Conservation (phyloP, 1,284 basidiomycete genomes). For the Hemileia vastatrix region DNA sequence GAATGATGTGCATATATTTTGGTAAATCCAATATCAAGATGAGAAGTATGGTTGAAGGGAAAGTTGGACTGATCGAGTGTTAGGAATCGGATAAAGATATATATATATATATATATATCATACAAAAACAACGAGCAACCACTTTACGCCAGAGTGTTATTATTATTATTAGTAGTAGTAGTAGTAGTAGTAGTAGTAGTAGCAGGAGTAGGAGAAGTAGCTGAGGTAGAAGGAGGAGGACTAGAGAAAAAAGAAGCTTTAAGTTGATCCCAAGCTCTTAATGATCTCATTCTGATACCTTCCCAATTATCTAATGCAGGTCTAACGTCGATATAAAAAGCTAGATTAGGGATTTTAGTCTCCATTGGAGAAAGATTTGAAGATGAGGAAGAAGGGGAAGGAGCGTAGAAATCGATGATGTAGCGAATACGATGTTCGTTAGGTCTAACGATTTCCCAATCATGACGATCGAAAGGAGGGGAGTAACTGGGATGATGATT, state of each 20-base stretch:
- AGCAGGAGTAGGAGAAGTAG: too few relatives aligned
- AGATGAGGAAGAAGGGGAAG: slow-evolving; percentile 46
- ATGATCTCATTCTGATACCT: slow-evolving; percentile 61
- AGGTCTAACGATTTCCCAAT: slow-evolving; percentile 82
- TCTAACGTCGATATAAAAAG: slow-evolving; percentile 88
- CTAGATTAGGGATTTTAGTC: slow-evolving; percentile 35
- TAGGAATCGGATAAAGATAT: too few relatives aligned
- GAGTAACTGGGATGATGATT: slow-evolving; percentile 58
- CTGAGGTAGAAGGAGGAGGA: too few relatives aligned
- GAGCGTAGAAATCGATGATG: slow-evolving; percentile 88
- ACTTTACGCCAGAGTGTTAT: too few relatives aligned
- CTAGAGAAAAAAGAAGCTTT: not conserved
- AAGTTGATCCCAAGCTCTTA: slow-evolving; percentile 24
- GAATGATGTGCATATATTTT: too few relatives aligned
- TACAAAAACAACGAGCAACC: too few relatives aligned
- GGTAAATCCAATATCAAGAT: too few relatives aligned
- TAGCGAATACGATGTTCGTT: slow-evolving; percentile 63
- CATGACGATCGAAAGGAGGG: slow-evolving; percentile 90
- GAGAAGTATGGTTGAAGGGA: too few relatives aligned
- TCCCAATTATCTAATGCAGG: slow-evolving; percentile 89
- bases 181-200: too few relatives aligned
- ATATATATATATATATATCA: too few relatives aligned
- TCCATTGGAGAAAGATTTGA: slow-evolving; percentile 29
- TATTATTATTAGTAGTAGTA: too few relatives aligned
- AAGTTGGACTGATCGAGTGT: too few relatives aligned